Conservation (phyloP, 768 basidiomycete species). For the Amanita polypyramis region DNA sequence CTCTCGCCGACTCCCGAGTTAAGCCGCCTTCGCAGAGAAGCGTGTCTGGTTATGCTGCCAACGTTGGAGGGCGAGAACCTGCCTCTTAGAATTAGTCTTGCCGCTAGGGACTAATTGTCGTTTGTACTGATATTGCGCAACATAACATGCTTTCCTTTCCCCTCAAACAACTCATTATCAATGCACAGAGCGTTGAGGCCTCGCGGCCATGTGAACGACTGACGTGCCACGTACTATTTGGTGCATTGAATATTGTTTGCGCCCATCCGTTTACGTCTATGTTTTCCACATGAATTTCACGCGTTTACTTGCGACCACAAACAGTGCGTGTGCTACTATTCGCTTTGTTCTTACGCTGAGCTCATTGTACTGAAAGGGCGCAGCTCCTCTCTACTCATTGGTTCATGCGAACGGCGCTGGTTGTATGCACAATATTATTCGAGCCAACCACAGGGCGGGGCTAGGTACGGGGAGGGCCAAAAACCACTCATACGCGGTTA, state of each 20-base stretch:
- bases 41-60: slow-evolving; percentile 37
- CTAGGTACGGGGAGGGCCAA: neutral
- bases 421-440: neutral
- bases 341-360: neutral
- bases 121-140: no score
- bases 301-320: neutral
- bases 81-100: slow-evolving; percentile 28
- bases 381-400: neutral
- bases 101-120: slow-evolving; percentile 21
- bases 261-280: neutral
- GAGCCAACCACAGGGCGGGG: neutral
- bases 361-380: neutral
- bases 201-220: no score
- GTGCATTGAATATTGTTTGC: no score
- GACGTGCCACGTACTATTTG: no score
- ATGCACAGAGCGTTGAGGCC: no score
- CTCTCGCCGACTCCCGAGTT: slow-evolving; percentile 33
- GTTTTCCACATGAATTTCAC: slow-evolving; percentile 1
- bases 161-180: no score
- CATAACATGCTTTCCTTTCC: no score
- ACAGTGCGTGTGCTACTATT: neutral
- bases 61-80: slow-evolving; percentile 36
- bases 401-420: neutral
- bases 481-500: neutral
- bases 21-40: slow-evolving; percentile 29